Percentiles rank a stretch among this genome's conserved stretches.
phyloP scores from a whole-genome alignment of 306 rosid species.

The Gleditsia sinensis region DNA sequence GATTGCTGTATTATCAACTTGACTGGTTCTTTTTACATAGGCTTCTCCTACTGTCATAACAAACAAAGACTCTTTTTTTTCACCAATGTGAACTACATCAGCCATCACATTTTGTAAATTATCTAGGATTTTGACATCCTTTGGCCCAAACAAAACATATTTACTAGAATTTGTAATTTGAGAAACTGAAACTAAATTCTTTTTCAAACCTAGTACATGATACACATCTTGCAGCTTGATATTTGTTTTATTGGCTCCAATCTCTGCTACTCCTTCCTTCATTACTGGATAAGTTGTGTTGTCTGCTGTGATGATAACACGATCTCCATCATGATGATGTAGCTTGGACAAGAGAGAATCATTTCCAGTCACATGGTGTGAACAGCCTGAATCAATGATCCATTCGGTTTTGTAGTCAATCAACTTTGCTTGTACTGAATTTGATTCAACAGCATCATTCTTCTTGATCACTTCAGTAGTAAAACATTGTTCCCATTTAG shows the following conservation, averaged over 20 bases:
- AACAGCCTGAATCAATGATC: too few species aligned
- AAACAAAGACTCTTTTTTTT: not conserved
- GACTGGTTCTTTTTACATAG: too few species aligned
- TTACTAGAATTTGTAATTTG: too few species aligned
- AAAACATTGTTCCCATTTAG: not conserved
- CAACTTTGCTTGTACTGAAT: not conserved
- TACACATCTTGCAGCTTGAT: too few species aligned
- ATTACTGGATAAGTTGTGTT: not conserved
- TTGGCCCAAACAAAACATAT: too few species aligned
- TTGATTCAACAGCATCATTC: too few species aligned
- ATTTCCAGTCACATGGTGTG: constrained; percentile 6
- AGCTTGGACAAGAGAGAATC: not conserved
- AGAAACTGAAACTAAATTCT: too few species aligned
- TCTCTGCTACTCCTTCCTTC: not conserved
- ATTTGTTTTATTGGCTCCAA: too few species aligned
- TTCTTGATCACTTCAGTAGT: not conserved
- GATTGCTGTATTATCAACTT: too few species aligned
- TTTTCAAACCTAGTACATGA: too few species aligned
- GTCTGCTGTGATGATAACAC: not conserved
- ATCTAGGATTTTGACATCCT: too few species aligned
- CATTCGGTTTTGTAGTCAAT: not conserved
- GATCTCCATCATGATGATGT: not conserved
- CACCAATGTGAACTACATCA: not conserved
- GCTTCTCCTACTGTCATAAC: not conserved
- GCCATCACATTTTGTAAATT: not conserved